phyloP scores from a whole-genome alignment of 139 green algal genomes.

The Chlorella vulgaris region DNA sequence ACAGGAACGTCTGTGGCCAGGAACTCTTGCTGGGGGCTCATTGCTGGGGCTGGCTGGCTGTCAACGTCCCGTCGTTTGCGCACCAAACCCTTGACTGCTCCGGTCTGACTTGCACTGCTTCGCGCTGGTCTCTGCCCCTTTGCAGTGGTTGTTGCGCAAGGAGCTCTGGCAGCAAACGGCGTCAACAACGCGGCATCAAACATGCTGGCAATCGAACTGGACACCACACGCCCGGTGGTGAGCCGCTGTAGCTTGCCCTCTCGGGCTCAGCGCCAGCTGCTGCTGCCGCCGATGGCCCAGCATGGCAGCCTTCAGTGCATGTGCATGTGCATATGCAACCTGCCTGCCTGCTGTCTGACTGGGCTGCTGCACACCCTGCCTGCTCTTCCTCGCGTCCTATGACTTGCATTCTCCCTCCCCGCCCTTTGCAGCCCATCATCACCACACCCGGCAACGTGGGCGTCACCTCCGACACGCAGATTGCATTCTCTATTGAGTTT shows the following conservation, averaged over 20 bases:
- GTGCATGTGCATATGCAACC: no score
- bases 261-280: not conserved
- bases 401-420: not conserved
- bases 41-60: no score
- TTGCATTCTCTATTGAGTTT: slow-evolving; percentile 21
- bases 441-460: slow-evolving; percentile 6
- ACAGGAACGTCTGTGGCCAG: no score
- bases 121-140: not conserved
- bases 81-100: no score
- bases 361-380: not conserved
- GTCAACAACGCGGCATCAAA: slow-evolving; percentile 27
- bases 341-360: no score
- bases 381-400: not conserved
- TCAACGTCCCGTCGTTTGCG: no score
- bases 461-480: slow-evolving; percentile 6
- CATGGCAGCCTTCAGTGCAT: no score
- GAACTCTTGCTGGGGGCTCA: no score
- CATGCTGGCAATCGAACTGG: slow-evolving; percentile 3
- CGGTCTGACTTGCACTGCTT: not conserved
- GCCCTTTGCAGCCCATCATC: not conserved
- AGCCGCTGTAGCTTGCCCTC: no score
- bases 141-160: not conserved
- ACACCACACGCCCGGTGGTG: slow-evolving; percentile 27
- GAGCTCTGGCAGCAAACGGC: slow-evolving; percentile 3
- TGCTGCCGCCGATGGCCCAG: no score